Evolutionary conservation across 1,284 basidiomycete genomes (phyloP), one percentile per base, ranked within the genome.

Genomic region (Anthracocystis panici-leucophaei): DNA sequence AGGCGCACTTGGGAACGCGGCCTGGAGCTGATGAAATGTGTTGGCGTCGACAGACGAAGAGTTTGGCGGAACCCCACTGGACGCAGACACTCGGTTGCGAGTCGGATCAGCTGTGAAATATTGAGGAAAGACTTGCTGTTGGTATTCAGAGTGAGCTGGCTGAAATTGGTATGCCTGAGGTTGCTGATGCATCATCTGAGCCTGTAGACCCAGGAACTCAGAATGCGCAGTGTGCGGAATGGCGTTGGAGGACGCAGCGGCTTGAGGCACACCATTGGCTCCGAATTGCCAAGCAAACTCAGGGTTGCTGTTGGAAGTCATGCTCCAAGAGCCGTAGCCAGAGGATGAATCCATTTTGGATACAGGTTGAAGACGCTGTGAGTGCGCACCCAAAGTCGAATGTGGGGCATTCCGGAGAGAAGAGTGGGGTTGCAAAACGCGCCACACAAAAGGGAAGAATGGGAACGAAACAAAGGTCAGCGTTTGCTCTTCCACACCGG

Each of bases 301-400:
- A 21, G 49, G 38, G 27, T 61, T 50, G 55, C 50, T 27, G 41
- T 68, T 57, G n/a, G 58, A 48, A 31, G 42, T 59, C 55, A 58
- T 49, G 2, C 35, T 11, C 65, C 65, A 68, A 18, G 55, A 61
- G 59, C 45, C 65, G 46, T 61, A 62, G 21, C 54, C 58, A 4
- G 53, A 41, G 11, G 59, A 48, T 2, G 50, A 29, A 29, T 68
- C 59, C 65, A 68, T 68, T 11, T 31, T 23, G 65, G 9, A 33
- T 10, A 12, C 31, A 33, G 10, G 10, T 38, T 38, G 35, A 38
- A 16, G 35, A 25, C 7, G 11, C 14, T 58, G 27, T 8, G 55
- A 48, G 16, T n/a, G 48, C 48, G 25, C 11, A 38, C 3, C 14
- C 35, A 3, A 38, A 5, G 35, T 38, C 35, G 14, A 12, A 38